Conservation (phyloP, 495 filamentous ascomycete genomes). For the Aspergillus kassunensis region DNA sequence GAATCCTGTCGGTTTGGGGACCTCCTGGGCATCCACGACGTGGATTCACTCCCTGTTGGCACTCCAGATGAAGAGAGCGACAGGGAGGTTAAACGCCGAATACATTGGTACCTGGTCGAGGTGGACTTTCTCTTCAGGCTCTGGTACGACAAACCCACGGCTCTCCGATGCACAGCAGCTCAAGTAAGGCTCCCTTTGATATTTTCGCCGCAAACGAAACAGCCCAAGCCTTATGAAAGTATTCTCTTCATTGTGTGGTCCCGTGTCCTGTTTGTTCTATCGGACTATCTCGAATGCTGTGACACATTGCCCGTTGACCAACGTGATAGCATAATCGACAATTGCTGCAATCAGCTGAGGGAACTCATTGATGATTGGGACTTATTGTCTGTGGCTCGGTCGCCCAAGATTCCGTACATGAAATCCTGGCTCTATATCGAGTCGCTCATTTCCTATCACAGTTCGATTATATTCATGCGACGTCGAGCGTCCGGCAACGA, state of each 20-base stretch:
- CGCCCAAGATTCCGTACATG: background rate
- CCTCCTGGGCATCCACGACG: conserved; percentile 2
- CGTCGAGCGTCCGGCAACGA: background rate
- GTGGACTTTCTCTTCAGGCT: background rate
- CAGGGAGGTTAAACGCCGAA: background rate
- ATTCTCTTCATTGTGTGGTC: conserved; percentile 2
- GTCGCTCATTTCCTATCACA: background rate
- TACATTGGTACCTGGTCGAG: conserved; percentile 6
- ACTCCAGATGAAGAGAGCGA: background rate
- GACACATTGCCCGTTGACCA: background rate
- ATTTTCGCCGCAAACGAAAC: background rate
- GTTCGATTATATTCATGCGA: conserved; percentile 1
- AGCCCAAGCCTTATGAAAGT: background rate
- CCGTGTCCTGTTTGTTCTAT: background rate
- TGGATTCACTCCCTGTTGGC: background rate
- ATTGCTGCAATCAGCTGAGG: background rate
- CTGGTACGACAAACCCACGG: conserved; percentile 5
- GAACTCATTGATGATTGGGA: conserved; percentile 4
- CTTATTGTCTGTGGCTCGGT: background rate
- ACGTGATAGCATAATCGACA: background rate
- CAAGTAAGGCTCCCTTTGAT: background rate
- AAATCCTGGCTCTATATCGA: conserved; percentile 1
- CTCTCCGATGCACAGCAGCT: background rate
- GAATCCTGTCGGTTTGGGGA: conserved; percentile 5
- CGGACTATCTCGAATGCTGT: background rate